Conservation (phyloP, 2,329 filamentous ascomycete genomes). For the Metarhizium album region DNA sequence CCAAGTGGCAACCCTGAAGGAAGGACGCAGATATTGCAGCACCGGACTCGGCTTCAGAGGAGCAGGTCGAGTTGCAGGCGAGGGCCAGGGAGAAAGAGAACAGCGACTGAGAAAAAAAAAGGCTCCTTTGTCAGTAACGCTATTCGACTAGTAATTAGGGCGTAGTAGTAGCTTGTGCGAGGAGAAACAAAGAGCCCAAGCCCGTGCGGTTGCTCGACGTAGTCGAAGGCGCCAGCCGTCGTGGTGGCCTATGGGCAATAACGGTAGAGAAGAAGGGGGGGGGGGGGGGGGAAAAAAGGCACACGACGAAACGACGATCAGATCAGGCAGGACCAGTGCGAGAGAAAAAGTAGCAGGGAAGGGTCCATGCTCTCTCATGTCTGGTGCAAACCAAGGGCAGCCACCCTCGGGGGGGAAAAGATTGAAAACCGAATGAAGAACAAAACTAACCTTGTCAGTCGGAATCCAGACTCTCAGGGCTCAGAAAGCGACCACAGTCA, state of each 20-base stretch:
- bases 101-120: constrained; percentile 2
- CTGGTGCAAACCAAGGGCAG: background rate
- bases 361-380: background rate
- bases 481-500: background rate
- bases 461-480: background rate
- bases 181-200: background rate
- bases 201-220: constrained; percentile 2
- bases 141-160: constrained; percentile 1
- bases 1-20: background rate
- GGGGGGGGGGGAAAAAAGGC: background rate
- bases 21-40: constrained; percentile 1
- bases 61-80: background rate
- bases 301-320: background rate
- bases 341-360: background rate
- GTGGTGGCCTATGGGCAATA: background rate
- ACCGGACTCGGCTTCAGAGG: constrained; percentile 1
- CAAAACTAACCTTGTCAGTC: background rate
- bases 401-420: background rate
- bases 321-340: background rate
- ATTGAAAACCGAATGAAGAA: background rate
- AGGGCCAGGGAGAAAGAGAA: constrained; percentile 4
- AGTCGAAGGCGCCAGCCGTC: constrained; percentile 3
- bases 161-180: constrained; percentile 1
- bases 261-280: no score
- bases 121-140: constrained; percentile 5